phyloP scores from a whole-genome alignment of 441 rosid species.

The Pelargonium citronellum region DNA sequence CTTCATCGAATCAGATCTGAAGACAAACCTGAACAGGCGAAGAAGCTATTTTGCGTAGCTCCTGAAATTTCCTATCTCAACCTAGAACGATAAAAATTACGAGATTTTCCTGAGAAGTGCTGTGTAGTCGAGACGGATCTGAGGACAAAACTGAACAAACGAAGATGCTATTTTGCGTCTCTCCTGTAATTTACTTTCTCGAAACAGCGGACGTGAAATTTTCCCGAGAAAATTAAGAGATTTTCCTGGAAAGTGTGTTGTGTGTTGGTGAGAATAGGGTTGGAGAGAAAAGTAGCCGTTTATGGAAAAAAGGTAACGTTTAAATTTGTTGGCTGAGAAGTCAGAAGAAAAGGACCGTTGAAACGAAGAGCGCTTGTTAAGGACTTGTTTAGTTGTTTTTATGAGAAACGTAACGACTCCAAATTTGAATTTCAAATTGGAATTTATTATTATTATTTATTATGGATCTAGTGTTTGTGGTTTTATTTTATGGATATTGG shows the following conservation, averaged over 20 bases:
- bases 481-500: no score
- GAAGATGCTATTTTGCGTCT: neutral
- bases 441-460: no score
- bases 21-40: constrained; percentile 19
- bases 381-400: no score
- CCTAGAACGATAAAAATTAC: no score
- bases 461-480: no score
- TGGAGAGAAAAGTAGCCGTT: neutral
- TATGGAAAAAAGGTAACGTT: neutral
- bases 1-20: constrained; percentile 11
- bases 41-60: neutral
- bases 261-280: neutral
- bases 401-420: no score
- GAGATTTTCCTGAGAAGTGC: no score
- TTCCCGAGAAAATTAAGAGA: constrained; percentile 15
- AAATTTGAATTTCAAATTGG: no score
- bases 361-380: no score
- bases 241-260: constrained; percentile 12
- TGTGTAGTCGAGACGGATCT: constrained; percentile 8
- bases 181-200: neutral
- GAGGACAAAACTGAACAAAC: constrained; percentile 19
- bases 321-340: constrained; percentile 3
- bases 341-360: no score
- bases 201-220: constrained; percentile 5
- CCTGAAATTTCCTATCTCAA: no score